Conservation (phyloP, 495 filamentous ascomycete species). For the Staphylotrichum longicolle region DNA sequence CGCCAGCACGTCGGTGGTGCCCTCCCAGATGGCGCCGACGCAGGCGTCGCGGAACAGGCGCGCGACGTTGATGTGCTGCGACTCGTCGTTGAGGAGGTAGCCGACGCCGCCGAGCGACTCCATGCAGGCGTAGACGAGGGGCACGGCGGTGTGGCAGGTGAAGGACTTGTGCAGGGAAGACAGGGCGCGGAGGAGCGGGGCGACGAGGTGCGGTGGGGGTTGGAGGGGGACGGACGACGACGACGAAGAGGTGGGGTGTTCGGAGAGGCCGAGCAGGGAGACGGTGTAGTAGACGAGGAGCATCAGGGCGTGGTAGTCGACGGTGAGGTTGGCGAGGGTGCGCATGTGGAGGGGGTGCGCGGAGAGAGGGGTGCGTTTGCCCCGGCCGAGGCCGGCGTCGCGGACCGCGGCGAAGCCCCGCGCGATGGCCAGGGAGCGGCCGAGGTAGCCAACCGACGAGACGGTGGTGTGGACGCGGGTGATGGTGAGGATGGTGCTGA, state of each 20-base stretch:
- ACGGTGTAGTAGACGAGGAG: constrained; percentile 61
- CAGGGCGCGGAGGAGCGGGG: constrained; percentile 58
- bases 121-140: constrained; percentile 62
- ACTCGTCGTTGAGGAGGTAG: constrained; percentile 61
- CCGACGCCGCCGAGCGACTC: constrained; percentile 74
- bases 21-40: constrained; percentile 70
- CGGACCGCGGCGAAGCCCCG: constrained; percentile 54
- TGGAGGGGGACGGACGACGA: constrained; percentile 12
- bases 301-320: constrained; percentile 54
- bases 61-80: constrained; percentile 63
- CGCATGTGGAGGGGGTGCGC: constrained; percentile 60
- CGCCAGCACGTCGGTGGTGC: constrained; percentile 68
- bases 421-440: constrained; percentile 60
- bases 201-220: constrained; percentile 16
- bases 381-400: constrained; percentile 42
- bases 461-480: constrained; percentile 64
- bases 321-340: constrained; percentile 53
- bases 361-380: constrained; percentile 42
- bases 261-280: constrained; percentile 43
- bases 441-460: constrained; percentile 55
- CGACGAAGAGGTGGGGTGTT: constrained; percentile 12
- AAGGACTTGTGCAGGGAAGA: constrained; percentile 66
- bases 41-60: constrained; percentile 63
- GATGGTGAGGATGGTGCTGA: constrained; percentile 65
- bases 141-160: constrained; percentile 50